phyloP scores from a whole-genome alignment of 2,329 filamentous ascomycete species.

The Zymoseptoria tritici region DNA sequence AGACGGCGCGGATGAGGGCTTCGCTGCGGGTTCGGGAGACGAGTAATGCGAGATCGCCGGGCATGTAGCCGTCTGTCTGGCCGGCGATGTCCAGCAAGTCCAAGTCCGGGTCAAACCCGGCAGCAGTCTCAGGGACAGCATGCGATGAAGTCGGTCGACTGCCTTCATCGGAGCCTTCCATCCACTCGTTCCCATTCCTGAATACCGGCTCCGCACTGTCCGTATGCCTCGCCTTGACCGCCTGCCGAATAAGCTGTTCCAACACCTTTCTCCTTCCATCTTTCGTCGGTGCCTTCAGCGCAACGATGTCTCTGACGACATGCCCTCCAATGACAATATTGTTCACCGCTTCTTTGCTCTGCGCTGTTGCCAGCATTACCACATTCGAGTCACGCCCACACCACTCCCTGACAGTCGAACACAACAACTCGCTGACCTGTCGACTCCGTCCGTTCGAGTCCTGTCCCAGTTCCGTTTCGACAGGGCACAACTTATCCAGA shows the following conservation, averaged over 20 bases:
- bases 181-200: constrained; percentile 47
- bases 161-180: constrained; percentile 59
- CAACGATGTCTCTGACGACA: constrained; percentile 83
- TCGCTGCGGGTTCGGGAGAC: constrained; percentile 85
- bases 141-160: constrained; percentile 35
- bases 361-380: constrained; percentile 81
- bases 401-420: constrained; percentile 74
- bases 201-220: constrained; percentile 7
- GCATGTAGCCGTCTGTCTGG: constrained; percentile 96
- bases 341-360: constrained; percentile 87
- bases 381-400: constrained; percentile 73
- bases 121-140: constrained; percentile 45
- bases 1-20: constrained; percentile 77
- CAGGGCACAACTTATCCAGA: constrained; percentile 83
- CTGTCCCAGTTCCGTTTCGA: constrained; percentile 88
- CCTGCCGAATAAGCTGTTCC: constrained; percentile 60
- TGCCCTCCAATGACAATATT: constrained; percentile 86
- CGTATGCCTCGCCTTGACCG: constrained; percentile 10
- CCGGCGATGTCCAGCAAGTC: constrained; percentile 91
- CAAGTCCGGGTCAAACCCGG: constrained; percentile 65
- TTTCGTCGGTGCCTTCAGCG: constrained; percentile 85
- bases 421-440: constrained; percentile 83
- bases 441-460: constrained; percentile 89
- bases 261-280: constrained; percentile 77
- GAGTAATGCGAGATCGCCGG: constrained; percentile 79